phyloP scores from a whole-genome alignment of 805 yeast genomes.

The Starmerella etchellsii region DNA sequence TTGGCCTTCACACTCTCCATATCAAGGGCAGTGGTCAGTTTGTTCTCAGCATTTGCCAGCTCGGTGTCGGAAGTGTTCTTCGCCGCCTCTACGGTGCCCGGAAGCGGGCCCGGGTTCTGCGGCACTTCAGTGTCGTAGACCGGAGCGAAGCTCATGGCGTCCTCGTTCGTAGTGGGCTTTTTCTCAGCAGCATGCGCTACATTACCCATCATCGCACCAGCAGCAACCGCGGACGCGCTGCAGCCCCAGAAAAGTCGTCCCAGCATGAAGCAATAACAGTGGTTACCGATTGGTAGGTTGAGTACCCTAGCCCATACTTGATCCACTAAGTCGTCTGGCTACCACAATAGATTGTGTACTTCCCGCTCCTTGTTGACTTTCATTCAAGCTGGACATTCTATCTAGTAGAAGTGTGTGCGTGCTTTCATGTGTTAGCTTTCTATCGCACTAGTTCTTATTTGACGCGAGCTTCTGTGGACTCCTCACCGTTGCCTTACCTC shows the following conservation, averaged over 20 bases:
- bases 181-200: constrained; percentile 7
- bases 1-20: constrained; percentile 31
- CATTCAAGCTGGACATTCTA: too few species aligned
- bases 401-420: too few species aligned
- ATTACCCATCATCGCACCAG: not conserved
- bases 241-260: constrained; percentile 4
- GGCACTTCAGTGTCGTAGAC: constrained; percentile 25
- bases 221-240: constrained; percentile 3
- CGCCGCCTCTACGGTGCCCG: constrained; percentile 23
- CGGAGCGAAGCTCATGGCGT: constrained; percentile 14
- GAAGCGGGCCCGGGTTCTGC: constrained; percentile 15
- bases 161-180: constrained; percentile 7
- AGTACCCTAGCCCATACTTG: too few species aligned
- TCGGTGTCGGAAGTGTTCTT: constrained; percentile 9
- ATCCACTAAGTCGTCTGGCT: too few species aligned
- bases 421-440: too few species aligned
- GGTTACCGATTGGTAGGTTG: not conserved
- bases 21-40: constrained; percentile 14
- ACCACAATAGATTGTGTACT: too few species aligned
- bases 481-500: too few species aligned
- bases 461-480: too few species aligned
- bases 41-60: constrained; percentile 11
- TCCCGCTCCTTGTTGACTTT: too few species aligned
- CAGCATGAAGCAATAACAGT: constrained; percentile 3
- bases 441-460: too few species aligned